Conservation (phyloP, 2,329 filamentous ascomycete genomes). For the Botrytis deweyae region DNA sequence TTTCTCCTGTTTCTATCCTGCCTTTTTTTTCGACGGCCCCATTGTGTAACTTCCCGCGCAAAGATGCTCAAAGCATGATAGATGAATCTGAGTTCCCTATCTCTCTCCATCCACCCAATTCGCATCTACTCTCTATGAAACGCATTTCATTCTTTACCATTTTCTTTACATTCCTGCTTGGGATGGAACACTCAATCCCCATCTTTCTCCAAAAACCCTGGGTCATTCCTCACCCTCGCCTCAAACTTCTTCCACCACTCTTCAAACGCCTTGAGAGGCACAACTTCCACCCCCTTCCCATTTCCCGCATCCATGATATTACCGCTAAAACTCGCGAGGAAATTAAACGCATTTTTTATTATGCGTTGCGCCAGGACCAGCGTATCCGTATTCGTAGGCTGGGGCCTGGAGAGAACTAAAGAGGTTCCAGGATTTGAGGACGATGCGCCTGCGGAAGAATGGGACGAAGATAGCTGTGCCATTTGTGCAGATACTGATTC, state of each 20-base stretch:
- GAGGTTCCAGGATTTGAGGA: slow-evolving; percentile 45
- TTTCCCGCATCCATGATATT: slow-evolving; percentile 42
- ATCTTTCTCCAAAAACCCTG: slow-evolving; percentile 76
- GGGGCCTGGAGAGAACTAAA: slow-evolving; percentile 29
- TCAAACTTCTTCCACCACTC: slow-evolving; percentile 99
- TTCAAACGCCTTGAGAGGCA: slow-evolving; percentile 92
- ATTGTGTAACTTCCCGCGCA: background rate
- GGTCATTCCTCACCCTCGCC: slow-evolving; percentile 78
- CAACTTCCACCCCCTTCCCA: slow-evolving; percentile 69
- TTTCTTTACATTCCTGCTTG: background rate
- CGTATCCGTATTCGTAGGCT: slow-evolving; percentile 50
- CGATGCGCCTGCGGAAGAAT: background rate
- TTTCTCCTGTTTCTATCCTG: background rate
- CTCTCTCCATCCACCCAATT: background rate
- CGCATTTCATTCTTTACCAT: too few species aligned
- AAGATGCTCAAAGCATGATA: background rate
- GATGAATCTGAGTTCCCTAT: background rate
- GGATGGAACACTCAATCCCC: slow-evolving; percentile 26
- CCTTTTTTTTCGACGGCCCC: background rate
- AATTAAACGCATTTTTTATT: slow-evolving; percentile 97
- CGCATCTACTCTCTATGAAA: background rate
- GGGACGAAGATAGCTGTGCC: slow-evolving; percentile 52
- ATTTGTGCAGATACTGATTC: slow-evolving; percentile 70
- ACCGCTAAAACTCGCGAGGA: slow-evolving; percentile 81
- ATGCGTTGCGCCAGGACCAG: slow-evolving; percentile 85